Evolutionary conservation across 2,329 filamentous ascomycete species (phyloP), one percentile per base, ranked within the genome.

Genomic region (Metarhizium brunneum): DNA sequence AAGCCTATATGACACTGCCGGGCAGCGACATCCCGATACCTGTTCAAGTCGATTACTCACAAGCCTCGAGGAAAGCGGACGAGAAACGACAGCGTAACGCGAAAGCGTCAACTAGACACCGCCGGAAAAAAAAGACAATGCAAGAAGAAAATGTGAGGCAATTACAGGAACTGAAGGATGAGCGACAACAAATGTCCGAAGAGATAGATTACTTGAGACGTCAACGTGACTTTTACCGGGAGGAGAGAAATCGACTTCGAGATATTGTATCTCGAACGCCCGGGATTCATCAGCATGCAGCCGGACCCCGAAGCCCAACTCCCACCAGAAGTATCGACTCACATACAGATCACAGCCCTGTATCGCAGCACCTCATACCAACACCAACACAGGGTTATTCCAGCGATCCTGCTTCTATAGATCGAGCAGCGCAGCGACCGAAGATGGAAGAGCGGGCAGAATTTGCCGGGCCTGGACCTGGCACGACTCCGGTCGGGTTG

Each of bases 31-130:
- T 65, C 6, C 68, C 69, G 2, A 79, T 83, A 47, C 70, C 77
- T 10, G 83, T 92, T 51, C 85, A 86, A 14, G 84, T 92, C 10
- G 90, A 95, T 66, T 84, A 88, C 47, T 87, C 90, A 62, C 87
- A 90, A 63, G 90, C 87, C 13, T 95, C 90, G 13, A 86, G 85
- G 61, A 84, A 89, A 63, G 88, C 89, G 43, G 88, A 94, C 64
- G 89, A 95, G 69, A 95, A 94, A 72, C 80, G 90, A 55, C 86
- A 87, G 68, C 82, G 90, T 53, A 95, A 95, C 65, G 90, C 90
- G 45, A 88, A 88, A 50, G 90, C 90, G 6, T 95, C 90, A 56
- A 89, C 89, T 50, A 81, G 90, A 57, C 94, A 95, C 61, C 82
- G 90, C 55, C 83, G 85, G 65, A 81, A 91, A 57, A 85, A 90